Evolutionary conservation across 2,329 filamentous ascomycete species (phyloP), one percentile per base, ranked within the genome.

Genomic region (Beauveria sp.): DNA sequence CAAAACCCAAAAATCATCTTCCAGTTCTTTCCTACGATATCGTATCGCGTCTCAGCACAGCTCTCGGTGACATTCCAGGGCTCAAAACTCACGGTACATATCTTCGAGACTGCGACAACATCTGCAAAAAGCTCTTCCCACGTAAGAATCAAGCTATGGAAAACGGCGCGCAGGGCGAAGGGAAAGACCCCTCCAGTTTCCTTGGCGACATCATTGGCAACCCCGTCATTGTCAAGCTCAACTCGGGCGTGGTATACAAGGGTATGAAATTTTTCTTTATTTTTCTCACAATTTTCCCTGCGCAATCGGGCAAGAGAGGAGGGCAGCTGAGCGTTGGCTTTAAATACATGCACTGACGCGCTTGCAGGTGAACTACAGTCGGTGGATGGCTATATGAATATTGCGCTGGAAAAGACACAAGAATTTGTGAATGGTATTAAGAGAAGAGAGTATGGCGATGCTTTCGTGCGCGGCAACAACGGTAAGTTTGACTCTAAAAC

Each of bases 331-430:
- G 42, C 16, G 42, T 34, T 18, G 55, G 4, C 26, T 18, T 46
- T n/a, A 4, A 3, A 10, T n/a, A 18, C 31, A 18, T n/a, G 18
- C 57, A 31, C 62, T 71, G 54, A 71, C 52, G 31, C 20, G 38
- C 3, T 12, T 40, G 20, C 65, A 97, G 93, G 95, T 68, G 92
- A 97, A 74, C 83, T 98, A 43, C 93, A 98, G 74, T 96, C 93
- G 0, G 93, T 99, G 55, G 95, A 99, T 75, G 95, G 95, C 58
- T 99, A 98, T 78, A 99, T 99, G 95, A 99, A 99, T 78, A 97
- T 99, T 73, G 93, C 95, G 14, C 84, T 99, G 34, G 95, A 99
- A 76, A 95, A 96, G 78, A 96, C 92, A 22, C 88, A 91, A 66
- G 95, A 99, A 77, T 92, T 88, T 69, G 89, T 97, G 67, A 89